Base-by-base conservation (phyloP, 352 stramenopile genomes). In the Phytophthora aleatoria region DNA sequence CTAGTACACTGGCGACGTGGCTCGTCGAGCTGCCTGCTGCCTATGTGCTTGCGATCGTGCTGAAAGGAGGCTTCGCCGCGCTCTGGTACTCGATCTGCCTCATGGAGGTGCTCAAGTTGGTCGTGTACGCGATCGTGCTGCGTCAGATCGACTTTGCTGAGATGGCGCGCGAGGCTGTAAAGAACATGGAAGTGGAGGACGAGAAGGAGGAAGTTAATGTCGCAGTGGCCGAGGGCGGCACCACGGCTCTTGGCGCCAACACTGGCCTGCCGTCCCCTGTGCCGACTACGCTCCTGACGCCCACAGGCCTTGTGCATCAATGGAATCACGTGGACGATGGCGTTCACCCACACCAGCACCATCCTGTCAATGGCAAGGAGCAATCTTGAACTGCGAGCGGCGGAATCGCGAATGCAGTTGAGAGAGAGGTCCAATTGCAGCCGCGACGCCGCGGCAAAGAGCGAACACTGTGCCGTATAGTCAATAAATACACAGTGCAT, bases 41-140 rank as follows among this genome's bases (percentile, higher is more conserved):
- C 2, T 73, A 73, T 35, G 42, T 73, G 42, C 39, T 69, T 6
- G 59, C 65, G 0, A 65, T 73, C 12, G 54, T 66, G 28, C 28
- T 73, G 5, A 26, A 69, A 3, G 65, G 59, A 3, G 65, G 65
- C 35, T 73, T 73, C 5, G 43, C 52, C 2, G 65, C 65, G 31
- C 53, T 70, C n/a, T 73, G 65, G 65, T 73, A 73, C 54, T 73
- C 53, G 11, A 73, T 73, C 11, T 73, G 65, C 28, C 50, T 73
- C 28, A 73, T 73, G 60, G 65, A 73, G 47, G 27, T 73, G 60
- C 24, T 73, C 49, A 73, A 73, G 65, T 43, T 73, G 35, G 36
- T 36, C 3, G 60, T 73, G 42, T 73, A 73, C 42, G 36, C 44
- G 15, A 30, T 65, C 33, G 65, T 73, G 50, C 38, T 73, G 43